Evolutionary conservation across 2,329 filamentous ascomycete genomes (phyloP), one percentile per base, ranked within the genome.

Genomic region (Diplodia sapinea): DNA sequence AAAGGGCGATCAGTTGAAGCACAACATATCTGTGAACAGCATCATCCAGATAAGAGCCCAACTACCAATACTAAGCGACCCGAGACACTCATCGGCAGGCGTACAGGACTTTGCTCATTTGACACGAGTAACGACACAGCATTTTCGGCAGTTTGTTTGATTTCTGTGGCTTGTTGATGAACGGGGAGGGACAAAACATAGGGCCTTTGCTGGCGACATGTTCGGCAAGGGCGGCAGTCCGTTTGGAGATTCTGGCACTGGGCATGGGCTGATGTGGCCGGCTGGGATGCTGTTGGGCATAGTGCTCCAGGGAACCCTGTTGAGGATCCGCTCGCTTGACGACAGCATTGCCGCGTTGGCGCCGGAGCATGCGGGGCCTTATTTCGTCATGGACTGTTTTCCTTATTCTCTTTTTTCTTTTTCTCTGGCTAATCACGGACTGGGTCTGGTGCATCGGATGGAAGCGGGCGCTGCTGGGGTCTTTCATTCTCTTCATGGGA

Each of bases 271-370:
- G 26, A 33, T 40, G 40, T 36, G 57, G 38, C 43, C 9, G 43
- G 5, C 57, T 17, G 31, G 57, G 57, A 62, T 50, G 56, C 31
- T 6, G 13, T 59, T 38, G 55, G 15, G 56, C 49, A 36, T 40
- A 36, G 26, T 61, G 26, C 43, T 38, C 47, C 3, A 51, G 59
- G 59, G 59, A 23, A 63, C 59, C 59, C 59, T 63, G 59, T 20
- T 9, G 29, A 63, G 17, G 59, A 63, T 63, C 59, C 50, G 47
- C 59, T 63, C 57, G 57, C 57, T 62, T 62, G 57, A 62, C 57
- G 57, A 43, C 55, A 59, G 55, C 36, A 59, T 59, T 40, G 40
- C 56, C 56, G 23, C 31, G 56, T 49, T 49, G 40, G 56, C 7
- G 38, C 29, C 23, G 13, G 59, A 4, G 31, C 59, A 63, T 43